Base-by-base conservation (phyloP, 73 alveolate species). In the Durusdinium trenchii region DNA sequence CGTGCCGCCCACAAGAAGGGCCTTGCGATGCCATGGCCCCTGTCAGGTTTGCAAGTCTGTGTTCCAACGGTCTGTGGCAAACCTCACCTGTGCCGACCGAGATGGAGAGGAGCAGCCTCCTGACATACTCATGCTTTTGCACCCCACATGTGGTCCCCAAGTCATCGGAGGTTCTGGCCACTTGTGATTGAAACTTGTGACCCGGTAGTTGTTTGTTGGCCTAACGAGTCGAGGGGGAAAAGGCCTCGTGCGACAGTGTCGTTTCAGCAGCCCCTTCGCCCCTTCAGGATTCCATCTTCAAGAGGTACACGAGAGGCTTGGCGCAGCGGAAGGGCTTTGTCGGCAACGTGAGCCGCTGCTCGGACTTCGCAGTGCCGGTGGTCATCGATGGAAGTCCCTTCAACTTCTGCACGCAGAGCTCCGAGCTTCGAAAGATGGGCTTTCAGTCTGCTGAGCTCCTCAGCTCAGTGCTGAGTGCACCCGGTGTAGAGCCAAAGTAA, bases 381-480 rank as follows among this genome's bases (percentile, higher is more conserved):
- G 42, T 38, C 42, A 54, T 86, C 23, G 95, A 86, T 35, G 95
- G 95, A 23, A 60, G 79, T 30, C 79, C 38, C 3, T 86, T 86
- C 61, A 61, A 86, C 75, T 86, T 86, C 60, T 86, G 95, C n/a
- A 43, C 62, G 78, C 94, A 48, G n/a, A 60, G 60, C 40, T 38
- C 38, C 7, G 95, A 86, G 82, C 82, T 86, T 3, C 35, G 7
- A 36, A 86, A 86, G 81, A 86, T 86, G 95, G 95, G 95, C 61
- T 86, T 86, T 45, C 95, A 86, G 51, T 86, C 95, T 5, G 73
- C 95, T 40, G 82, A 86, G 95, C 95, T 36, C 45, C 95, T 4
- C 30, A 47, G 82, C 47, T n/a, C 6, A 23, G 32, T 9, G 9
- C 32, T 23, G 78, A 23, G 16, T 7, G 78, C 43, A 62, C 20